Percentiles rank a stretch among this genome's conserved stretches.
phyloP scores from a whole-genome alignment of 2,329 filamentous ascomycete genomes.

The Colletotrichum tropicale region DNA sequence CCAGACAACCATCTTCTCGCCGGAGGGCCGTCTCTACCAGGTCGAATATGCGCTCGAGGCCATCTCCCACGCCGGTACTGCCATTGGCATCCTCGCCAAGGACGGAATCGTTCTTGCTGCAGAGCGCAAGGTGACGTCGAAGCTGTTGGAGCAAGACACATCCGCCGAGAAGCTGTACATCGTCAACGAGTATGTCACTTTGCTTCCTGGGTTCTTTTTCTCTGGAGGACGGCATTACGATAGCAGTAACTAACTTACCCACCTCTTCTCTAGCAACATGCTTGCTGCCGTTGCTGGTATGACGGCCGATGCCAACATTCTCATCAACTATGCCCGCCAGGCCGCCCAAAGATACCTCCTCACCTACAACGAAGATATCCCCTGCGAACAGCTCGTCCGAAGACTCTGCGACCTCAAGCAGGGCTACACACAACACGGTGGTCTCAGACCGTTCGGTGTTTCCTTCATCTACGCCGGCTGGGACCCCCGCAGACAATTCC shows the following conservation, averaged over 20 bases:
- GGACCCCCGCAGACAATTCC: slow-evolving; percentile 95
- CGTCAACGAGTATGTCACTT: slow-evolving; percentile 81
- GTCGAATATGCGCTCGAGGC: slow-evolving; percentile 99
- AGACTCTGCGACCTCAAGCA: slow-evolving; percentile 98
- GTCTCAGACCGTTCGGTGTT: slow-evolving; percentile 95
- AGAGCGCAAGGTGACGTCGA: slow-evolving; percentile 98
- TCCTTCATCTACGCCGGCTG: slow-evolving; percentile 99
- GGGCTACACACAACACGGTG: slow-evolving; percentile 98
- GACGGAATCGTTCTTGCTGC: slow-evolving; percentile 98
- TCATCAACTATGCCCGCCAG: slow-evolving; percentile 99
- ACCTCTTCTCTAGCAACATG: slow-evolving; percentile 80
- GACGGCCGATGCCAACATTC: slow-evolving; percentile 99
- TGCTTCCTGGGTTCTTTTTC: not conserved
- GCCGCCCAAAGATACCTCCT: slow-evolving; percentile 96
- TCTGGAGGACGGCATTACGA: not conserved
- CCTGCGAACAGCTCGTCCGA: slow-evolving; percentile 97
- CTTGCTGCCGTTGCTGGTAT: slow-evolving; percentile 99
- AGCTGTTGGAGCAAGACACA: slow-evolving; percentile 98
- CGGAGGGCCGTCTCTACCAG: slow-evolving; percentile 97
- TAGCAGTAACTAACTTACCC: not conserved
- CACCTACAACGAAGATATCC: slow-evolving; percentile 99
- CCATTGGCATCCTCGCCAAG: slow-evolving; percentile 93
- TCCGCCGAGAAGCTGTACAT: slow-evolving; percentile 99
- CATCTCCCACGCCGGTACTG: slow-evolving; percentile 97
- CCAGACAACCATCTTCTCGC: slow-evolving; percentile 99